phyloP scores from a whole-genome alignment of 1,284 basidiomycete species.

The Sporisorium scitamineum region DNA sequence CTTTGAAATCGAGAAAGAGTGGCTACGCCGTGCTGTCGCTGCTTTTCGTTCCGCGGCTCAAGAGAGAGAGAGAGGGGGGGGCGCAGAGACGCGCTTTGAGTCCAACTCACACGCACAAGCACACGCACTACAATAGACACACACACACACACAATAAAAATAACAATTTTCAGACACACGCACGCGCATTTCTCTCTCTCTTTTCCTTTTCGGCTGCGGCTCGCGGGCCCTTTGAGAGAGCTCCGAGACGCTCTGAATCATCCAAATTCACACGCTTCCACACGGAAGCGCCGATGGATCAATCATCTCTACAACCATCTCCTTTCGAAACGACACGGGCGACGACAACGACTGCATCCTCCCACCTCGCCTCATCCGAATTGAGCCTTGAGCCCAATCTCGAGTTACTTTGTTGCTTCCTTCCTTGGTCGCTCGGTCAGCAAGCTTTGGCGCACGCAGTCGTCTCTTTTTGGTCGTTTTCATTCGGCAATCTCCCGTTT shows the following conservation, averaged over 20 bases:
- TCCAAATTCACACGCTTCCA: background rate
- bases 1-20: background rate
- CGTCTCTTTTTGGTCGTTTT: background rate
- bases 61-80: background rate
- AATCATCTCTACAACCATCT: no score
- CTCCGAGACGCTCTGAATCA: background rate
- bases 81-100: background rate
- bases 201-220: background rate
- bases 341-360: background rate
- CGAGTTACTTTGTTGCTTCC: no score
- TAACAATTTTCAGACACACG: no score
- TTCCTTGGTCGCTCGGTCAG: no score
- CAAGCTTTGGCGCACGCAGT: no score
- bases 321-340: no score
- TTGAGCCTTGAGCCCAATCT: no score
- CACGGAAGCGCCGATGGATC: no score
- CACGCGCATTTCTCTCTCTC: background rate
- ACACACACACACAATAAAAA: constrained; percentile 1
- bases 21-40: background rate
- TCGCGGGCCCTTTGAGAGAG: background rate
- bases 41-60: background rate
- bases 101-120: background rate
- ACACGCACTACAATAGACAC: background rate
- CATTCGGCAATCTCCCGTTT: background rate
- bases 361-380: background rate